Evolutionary conservation across 176 grass and related monocot species (phyloP).

Genomic region (Oryza nivara): DNA sequence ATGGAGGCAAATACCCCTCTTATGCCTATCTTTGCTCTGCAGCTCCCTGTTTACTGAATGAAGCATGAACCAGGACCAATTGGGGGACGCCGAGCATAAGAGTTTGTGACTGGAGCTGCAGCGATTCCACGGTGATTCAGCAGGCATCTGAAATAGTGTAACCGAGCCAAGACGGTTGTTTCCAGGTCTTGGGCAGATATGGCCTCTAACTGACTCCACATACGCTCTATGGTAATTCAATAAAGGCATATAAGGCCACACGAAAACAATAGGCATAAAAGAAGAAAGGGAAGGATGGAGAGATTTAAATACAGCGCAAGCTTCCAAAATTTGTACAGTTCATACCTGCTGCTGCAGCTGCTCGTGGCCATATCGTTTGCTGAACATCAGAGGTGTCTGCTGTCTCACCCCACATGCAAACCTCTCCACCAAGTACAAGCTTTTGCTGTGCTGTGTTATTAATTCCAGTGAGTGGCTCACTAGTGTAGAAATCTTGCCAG

Average conservation of each 20-base stretch:
- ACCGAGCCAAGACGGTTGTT: slow-evolving; percentile 58
- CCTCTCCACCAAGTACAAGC: slow-evolving; percentile 86
- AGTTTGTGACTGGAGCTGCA: slow-evolving; percentile 80
- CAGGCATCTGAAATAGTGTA: slow-evolving; percentile 88
- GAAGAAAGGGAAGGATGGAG: neutral
- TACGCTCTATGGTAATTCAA: slow-evolving; percentile 57
- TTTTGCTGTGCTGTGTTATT: slow-evolving; percentile 60
- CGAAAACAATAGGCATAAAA: neutral
- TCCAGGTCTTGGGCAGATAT: slow-evolving; percentile 69
- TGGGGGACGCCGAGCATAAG: slow-evolving; percentile 65
- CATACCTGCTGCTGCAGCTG: slow-evolving; percentile 86
- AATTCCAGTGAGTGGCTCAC: slow-evolving; percentile 80
- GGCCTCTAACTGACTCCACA: slow-evolving; percentile 83
- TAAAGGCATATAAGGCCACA: neutral
- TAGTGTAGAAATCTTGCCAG: slow-evolving; percentile 84
- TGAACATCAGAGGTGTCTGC: slow-evolving; percentile 82
- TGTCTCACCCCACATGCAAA: slow-evolving; percentile 95
- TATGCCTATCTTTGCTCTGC: slow-evolving; percentile 11
- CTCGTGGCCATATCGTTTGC: slow-evolving; percentile 96
- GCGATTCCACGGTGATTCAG: slow-evolving; percentile 82
- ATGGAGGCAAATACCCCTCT: slow-evolving; percentile 15
- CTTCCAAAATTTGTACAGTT: neutral
- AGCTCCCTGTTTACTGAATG: slow-evolving; percentile 45
- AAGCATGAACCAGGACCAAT: slow-evolving; percentile 78
- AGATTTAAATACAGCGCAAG: neutral